Percentiles rank a stretch among this genome's conserved stretches.
phyloP scores from a whole-genome alignment of 805 yeast genomes.

The Alloascoidea hylecoeti region DNA sequence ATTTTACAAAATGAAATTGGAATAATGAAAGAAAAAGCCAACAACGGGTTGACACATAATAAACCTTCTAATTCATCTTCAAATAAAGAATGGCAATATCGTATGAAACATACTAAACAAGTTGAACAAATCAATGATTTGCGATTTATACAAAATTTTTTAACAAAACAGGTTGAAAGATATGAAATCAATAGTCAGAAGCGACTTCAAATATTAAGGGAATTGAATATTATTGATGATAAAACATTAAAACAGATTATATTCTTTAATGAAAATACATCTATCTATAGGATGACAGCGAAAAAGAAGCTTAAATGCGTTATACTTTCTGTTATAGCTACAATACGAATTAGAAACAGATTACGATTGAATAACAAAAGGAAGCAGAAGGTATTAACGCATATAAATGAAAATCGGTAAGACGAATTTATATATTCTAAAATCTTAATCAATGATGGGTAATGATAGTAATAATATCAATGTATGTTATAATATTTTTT shows the following conservation, averaged over 20 bases:
- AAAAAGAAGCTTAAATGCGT: neutral
- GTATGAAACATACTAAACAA: neutral
- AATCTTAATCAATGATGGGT: no score
- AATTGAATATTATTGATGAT: neutral
- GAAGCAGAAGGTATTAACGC: neutral
- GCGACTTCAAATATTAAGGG: neutral
- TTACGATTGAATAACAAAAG: neutral
- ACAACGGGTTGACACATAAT: no score
- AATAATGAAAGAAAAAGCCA: neutral
- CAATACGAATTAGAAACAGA: neutral
- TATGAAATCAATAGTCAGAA: neutral
- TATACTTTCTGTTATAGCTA: neutral
- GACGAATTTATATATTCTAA: no score
- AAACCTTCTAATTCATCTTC: no score
- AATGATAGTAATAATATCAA: no score
- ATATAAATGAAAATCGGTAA: slow-evolving; percentile 13
- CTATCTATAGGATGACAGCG: neutral
- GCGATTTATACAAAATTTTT: neutral
- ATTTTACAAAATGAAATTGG: neutral
- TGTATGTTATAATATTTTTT: no score
- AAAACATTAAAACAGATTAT: neutral
- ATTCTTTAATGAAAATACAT: neutral
- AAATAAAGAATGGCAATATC: no score
- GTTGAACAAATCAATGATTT: neutral
- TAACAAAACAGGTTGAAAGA: neutral